Percentiles rank a stretch among this genome's conserved stretches.
Evolutionary conservation across 768 basidiomycete genomes (phyloP).

Genomic region (Lepiota venenata): DNA sequence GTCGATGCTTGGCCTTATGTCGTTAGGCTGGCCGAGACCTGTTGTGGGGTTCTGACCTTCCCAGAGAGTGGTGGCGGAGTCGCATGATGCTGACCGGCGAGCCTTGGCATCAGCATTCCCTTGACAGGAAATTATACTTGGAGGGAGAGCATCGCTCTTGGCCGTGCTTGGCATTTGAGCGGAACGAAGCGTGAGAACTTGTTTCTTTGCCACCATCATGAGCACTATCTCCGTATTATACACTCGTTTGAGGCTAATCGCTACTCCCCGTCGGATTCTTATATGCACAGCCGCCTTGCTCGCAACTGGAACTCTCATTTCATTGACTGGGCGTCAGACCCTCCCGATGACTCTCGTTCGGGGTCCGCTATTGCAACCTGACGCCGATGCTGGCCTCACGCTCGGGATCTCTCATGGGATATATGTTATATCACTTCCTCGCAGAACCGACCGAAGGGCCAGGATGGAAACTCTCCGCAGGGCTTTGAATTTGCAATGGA

Average conservation of each 20-base stretch:
- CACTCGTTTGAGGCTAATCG: neutral
- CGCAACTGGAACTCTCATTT: neutral
- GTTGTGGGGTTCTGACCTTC: too few species aligned
- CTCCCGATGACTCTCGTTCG: neutral
- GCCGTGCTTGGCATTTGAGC: too few species aligned
- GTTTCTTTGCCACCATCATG: neutral
- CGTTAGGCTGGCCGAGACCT: too few species aligned
- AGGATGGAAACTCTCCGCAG: conserved; percentile 55
- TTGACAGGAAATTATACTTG: too few species aligned
- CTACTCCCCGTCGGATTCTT: neutral
- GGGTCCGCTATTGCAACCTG: neutral
- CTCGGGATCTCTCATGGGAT: conserved; percentile 40
- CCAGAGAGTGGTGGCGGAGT: too few species aligned
- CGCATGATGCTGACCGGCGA: too few species aligned
- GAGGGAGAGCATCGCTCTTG: too few species aligned
- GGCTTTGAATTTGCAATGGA: conserved; percentile 48
- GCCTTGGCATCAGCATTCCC: too few species aligned
- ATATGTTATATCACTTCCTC: conserved; percentile 60
- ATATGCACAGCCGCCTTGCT: neutral
- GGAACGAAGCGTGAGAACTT: too few species aligned
- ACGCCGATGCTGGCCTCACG: conserved; percentile 8
- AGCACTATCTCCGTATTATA: neutral
- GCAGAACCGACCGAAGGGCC: conserved; percentile 48
- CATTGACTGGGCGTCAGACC: neutral
- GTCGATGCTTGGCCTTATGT: too few species aligned